Percentiles rank a stretch among this genome's conserved stretches.
Conservation (phyloP, 768 basidiomycete species). For the Porphyrellus cyaneotinctus region DNA sequence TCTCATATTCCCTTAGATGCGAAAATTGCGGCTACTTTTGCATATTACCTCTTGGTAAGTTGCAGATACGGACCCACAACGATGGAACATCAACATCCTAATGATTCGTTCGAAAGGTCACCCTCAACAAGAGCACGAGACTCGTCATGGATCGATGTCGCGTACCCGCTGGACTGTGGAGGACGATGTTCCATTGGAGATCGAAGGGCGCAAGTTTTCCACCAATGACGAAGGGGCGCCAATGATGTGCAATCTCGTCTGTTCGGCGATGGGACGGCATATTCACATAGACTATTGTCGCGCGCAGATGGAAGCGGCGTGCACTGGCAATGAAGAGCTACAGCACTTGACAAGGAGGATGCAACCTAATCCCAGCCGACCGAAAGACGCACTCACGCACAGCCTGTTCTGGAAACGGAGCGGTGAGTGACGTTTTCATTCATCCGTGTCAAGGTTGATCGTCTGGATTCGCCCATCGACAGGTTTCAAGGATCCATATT, state of each 20-base stretch:
- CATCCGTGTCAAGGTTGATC: not conserved
- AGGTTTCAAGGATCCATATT: slow-evolving; percentile 66
- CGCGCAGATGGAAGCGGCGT: slow-evolving; percentile 33
- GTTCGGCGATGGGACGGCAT: slow-evolving; percentile 53
- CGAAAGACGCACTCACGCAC: slow-evolving; percentile 56
- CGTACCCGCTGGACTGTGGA: slow-evolving; percentile 54
- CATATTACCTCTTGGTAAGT: slow-evolving; percentile 49
- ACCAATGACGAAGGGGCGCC: slow-evolving; percentile 55
- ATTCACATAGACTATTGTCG: slow-evolving; percentile 56
- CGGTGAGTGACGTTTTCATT: slow-evolving; percentile 32
- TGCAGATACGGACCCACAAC: accelerated
- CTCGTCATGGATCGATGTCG: slow-evolving; percentile 61
- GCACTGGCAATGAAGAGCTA: slow-evolving; percentile 38
- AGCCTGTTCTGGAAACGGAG: slow-evolving; percentile 54
- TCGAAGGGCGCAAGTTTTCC: slow-evolving; percentile 53
- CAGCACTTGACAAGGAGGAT: slow-evolving; percentile 45
- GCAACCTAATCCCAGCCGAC: slow-evolving; percentile 41
- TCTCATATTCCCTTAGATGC: slow-evolving; percentile 35
- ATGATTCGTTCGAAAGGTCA: slow-evolving; percentile 42
- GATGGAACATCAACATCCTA: not conserved
- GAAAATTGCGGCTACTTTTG: slow-evolving; percentile 57
- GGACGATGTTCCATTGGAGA: slow-evolving; percentile 46
- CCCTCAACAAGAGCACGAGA: slow-evolving; percentile 57
- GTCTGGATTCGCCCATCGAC: not conserved
- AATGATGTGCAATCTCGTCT: slow-evolving; percentile 59